Evolutionary conservation across 2,329 filamentous ascomycete species (phyloP).

Genomic region (Pyricularia sp.): DNA sequence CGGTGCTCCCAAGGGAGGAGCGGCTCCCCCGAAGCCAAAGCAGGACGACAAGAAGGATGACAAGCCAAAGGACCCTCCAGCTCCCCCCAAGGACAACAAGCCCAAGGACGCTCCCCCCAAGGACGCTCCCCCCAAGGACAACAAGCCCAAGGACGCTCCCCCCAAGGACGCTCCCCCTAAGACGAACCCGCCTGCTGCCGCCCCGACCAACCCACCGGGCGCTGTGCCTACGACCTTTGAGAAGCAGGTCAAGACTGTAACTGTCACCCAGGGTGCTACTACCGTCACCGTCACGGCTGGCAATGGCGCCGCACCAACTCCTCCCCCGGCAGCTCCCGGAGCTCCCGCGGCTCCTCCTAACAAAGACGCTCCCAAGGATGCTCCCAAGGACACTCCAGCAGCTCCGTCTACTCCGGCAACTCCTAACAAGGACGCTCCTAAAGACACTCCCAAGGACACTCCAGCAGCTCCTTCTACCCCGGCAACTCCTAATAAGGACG

Average conservation of each 20-base stretch:
- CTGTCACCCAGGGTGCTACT: slow-evolving; percentile 25
- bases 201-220: neutral
- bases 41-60: neutral
- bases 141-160: slow-evolving; percentile 9
- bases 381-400: neutral
- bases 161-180: slow-evolving; percentile 6
- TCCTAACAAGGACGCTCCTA: neutral
- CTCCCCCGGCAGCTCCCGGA: neutral
- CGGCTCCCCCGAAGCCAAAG: neutral
- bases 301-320: neutral
- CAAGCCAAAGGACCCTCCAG: neutral
- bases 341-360: too few relatives aligned
- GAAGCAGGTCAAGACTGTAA: slow-evolving; percentile 24
- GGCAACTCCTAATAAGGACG: neutral
- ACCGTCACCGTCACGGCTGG: slow-evolving; percentile 1
- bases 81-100: neutral
- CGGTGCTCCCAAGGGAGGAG: slow-evolving; percentile 19
- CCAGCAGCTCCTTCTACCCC: neutral
- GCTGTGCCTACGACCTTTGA: slow-evolving; percentile 11
- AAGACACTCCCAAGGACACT: neutral
- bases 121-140: slow-evolving; percentile 9
- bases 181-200: neutral
- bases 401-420: neutral
- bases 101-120: neutral
- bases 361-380: neutral